These are phyloP conservation scores for Trifolium dubium DNA, from an alignment of 306 rosid genomes.

Conservation along the genomic window DNA sequence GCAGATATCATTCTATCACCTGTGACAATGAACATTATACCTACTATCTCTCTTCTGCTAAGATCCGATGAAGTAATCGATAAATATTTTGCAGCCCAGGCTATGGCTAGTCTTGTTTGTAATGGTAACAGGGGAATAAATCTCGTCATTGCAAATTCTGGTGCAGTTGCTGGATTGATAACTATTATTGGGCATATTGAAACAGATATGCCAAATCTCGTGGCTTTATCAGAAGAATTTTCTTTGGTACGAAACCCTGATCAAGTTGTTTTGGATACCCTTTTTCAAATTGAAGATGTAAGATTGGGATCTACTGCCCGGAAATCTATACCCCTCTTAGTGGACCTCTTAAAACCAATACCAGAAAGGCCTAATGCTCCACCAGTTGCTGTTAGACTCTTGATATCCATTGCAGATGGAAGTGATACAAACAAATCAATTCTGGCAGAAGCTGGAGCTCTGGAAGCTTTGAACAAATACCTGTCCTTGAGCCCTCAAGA, in stretches of 20 bases:
- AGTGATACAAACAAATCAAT: conserved; percentile 79
- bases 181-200: conserved; percentile 74
- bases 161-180: conserved; percentile 88
- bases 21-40: conserved; percentile 72
- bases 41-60: conserved; percentile 77
- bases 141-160: conserved; percentile 92
- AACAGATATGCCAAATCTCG: conserved; percentile 73
- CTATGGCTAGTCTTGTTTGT: conserved; percentile 91
- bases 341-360: conserved; percentile 94
- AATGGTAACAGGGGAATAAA: conserved; percentile 73
- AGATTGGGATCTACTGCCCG: conserved; percentile 83
- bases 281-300: conserved; percentile 86
- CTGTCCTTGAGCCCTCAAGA: conserved; percentile 98
- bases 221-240: conserved; percentile 82
- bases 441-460: conserved; percentile 95
- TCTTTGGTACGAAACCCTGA: conserved; percentile 79
- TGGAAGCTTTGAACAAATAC: conserved; percentile 93
- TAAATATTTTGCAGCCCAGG: conserved; percentile 93
- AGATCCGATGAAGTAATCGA: conserved; percentile 86
- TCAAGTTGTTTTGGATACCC: conserved; percentile 83
- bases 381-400: conserved; percentile 82
- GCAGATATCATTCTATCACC: conserved; percentile 61
- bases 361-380: conserved; percentile 97
- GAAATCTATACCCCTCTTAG: conserved; percentile 89
- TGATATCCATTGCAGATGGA: conserved; percentile 88